Conservation (phyloP, 2,329 filamentous ascomycete species). For the Rachicladosporium sp. region DNA sequence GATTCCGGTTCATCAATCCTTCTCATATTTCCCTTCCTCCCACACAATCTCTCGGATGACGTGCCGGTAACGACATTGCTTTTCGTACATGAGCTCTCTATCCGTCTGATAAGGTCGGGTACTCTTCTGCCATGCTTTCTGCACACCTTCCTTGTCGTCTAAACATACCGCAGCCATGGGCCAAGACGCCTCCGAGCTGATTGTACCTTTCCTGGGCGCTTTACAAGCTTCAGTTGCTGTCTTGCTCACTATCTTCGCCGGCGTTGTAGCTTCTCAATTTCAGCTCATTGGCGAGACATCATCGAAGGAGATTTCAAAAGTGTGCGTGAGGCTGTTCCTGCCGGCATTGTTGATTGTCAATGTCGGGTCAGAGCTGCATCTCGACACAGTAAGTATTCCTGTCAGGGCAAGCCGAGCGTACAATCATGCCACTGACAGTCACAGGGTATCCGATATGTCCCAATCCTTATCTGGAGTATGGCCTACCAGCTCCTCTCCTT, state of each 20-base stretch:
- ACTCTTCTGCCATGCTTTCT: too few species aligned
- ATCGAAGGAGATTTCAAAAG: slow-evolving; percentile 41
- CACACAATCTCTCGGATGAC: too few species aligned
- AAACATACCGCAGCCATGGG: not conserved
- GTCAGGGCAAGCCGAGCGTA: too few species aligned
- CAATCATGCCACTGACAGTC: not conserved
- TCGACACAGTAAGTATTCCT: too few species aligned
- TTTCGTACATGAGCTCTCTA: too few species aligned
- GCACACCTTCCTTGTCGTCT: too few species aligned
- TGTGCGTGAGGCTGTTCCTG: slow-evolving; percentile 42
- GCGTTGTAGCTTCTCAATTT: slow-evolving; percentile 39
- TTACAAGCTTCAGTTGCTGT: slow-evolving; percentile 44
- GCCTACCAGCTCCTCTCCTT: slow-evolving; percentile 39
- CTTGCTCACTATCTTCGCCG: slow-evolving; percentile 41
- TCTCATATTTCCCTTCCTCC: too few species aligned
- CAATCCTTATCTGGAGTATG: slow-evolving; percentile 36
- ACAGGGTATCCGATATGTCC: slow-evolving; percentile 11
- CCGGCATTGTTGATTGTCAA: slow-evolving; percentile 43
- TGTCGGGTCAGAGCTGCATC: slow-evolving; percentile 38
- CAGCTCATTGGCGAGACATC: slow-evolving; percentile 35
- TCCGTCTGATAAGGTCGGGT: too few species aligned
- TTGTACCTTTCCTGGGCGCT: slow-evolving; percentile 38
- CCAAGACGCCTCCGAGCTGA: slow-evolving; percentile 10
- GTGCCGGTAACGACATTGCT: too few species aligned
- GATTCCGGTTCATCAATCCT: too few species aligned